Percentiles rank a stretch among this genome's conserved stretches.
Conservation (phyloP, 202 grass and related monocot species). For the Brachypodium distachyon region DNA sequence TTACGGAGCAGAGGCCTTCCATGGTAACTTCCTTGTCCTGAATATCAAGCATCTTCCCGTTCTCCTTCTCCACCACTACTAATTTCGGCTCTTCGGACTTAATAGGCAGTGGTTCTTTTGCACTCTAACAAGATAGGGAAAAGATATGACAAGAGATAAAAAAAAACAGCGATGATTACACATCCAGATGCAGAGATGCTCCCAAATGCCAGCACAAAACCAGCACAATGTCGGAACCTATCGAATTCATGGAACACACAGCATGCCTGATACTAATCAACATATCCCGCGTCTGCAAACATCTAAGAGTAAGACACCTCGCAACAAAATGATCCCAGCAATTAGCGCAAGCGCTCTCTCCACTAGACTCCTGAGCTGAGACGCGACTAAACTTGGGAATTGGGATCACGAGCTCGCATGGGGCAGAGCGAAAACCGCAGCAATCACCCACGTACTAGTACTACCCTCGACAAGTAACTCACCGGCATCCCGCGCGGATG, state of each 20-base stretch:
- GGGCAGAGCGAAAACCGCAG: background rate
- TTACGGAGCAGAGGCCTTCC: conserved; percentile 40
- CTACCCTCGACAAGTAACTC: background rate
- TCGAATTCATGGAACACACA: background rate
- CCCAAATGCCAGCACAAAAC: background rate
- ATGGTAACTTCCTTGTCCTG: conserved; percentile 48
- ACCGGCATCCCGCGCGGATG: conserved; percentile 8
- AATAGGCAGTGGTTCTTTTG: background rate
- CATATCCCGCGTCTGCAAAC: background rate
- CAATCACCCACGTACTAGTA: background rate
- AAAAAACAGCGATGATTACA: background rate
- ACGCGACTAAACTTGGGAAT: background rate
- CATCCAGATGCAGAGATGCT: background rate
- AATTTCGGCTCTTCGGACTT: conserved; percentile 11
- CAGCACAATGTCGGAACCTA: background rate
- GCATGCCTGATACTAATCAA: background rate
- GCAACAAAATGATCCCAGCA: background rate
- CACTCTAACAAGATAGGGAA: background rate
- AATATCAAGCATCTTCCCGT: conserved; percentile 18
- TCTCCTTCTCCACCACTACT: conserved; percentile 30
- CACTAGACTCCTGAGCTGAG: background rate
- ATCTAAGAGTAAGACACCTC: background rate
- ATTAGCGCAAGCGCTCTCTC: background rate
- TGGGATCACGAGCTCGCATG: conserved; percentile 1
- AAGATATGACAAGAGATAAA: background rate